Evolutionary conservation across 176 grass and related monocot species (phyloP).

Genomic region (Triticum urartu): DNA sequence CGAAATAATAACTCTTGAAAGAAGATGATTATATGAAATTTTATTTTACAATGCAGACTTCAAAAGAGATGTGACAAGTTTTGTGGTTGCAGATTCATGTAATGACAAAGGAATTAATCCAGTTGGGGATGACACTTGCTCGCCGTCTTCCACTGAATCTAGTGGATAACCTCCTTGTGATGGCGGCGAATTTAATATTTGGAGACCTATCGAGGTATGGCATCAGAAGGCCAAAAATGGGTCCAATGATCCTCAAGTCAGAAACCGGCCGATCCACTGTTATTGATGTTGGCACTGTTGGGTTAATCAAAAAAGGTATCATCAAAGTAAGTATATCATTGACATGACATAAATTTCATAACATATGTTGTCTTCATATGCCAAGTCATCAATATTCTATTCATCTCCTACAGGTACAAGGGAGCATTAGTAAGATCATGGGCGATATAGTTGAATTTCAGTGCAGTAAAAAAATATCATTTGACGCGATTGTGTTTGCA

Average conservation of each 20-base stretch:
- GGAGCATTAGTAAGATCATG: conserved; percentile 8
- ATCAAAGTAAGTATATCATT: not conserved
- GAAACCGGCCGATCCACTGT: not conserved
- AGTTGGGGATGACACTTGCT: not conserved
- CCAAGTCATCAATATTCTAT: not conserved
- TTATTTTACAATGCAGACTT: not conserved
- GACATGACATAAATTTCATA: not conserved
- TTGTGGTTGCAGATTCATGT: not conserved
- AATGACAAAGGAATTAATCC: not conserved
- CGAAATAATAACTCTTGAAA: not conserved
- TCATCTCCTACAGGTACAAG: not conserved
- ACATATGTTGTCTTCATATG: not conserved
- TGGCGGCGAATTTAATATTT: not conserved
- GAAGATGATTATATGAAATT: not conserved
- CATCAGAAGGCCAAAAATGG: not conserved
- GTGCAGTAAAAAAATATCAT: not conserved
- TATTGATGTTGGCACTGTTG: not conserved
- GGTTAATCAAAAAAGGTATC: not conserved
- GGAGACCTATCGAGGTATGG: not conserved
- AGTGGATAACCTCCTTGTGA: not conserved
- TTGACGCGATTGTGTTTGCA: not conserved
- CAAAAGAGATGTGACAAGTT: not conserved
- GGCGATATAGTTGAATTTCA: conserved; percentile 27
- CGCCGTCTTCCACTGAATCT: not conserved
- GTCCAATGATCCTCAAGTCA: not conserved